Conservation (phyloP, 2,329 filamentous ascomycete species). For the Aspergillus fumigatiaffinis region DNA sequence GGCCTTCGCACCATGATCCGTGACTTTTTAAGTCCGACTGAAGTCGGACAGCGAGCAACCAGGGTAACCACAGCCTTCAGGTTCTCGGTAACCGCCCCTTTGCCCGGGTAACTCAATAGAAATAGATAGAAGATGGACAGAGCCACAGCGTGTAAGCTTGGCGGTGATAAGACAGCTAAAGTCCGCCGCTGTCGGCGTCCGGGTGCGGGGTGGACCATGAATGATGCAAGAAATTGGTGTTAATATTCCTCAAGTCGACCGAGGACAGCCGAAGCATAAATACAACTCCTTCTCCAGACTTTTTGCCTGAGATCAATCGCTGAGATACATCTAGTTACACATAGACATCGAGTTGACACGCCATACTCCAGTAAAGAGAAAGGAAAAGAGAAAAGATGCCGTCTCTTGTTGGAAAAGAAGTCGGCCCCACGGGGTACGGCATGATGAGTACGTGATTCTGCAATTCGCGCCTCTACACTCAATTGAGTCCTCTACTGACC, state of each 20-base stretch:
- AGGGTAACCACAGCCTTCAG: background rate
- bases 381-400: slow-evolving; percentile 19
- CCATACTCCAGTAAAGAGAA: background rate
- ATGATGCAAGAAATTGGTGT: background rate
- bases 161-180: background rate
- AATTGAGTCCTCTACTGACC: slow-evolving; percentile 6
- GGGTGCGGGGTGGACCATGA: background rate
- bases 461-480: slow-evolving; percentile 4
- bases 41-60: background rate
- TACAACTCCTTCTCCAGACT: background rate
- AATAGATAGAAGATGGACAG: background rate
- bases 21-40: background rate
- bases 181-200: background rate
- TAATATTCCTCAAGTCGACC: background rate
- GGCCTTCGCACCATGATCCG: background rate
- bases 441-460: slow-evolving; percentile 48
- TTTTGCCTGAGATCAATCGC: background rate
- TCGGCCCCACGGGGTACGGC: slow-evolving; percentile 53
- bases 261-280: background rate
- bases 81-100: background rate
- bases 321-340: background rate
- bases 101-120: background rate
- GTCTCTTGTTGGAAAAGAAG: slow-evolving; percentile 28
- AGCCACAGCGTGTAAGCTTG: background rate
- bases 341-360: no score